Base-by-base conservation (phyloP, 1,284 basidiomycete species). In the Tilletia caries region DNA sequence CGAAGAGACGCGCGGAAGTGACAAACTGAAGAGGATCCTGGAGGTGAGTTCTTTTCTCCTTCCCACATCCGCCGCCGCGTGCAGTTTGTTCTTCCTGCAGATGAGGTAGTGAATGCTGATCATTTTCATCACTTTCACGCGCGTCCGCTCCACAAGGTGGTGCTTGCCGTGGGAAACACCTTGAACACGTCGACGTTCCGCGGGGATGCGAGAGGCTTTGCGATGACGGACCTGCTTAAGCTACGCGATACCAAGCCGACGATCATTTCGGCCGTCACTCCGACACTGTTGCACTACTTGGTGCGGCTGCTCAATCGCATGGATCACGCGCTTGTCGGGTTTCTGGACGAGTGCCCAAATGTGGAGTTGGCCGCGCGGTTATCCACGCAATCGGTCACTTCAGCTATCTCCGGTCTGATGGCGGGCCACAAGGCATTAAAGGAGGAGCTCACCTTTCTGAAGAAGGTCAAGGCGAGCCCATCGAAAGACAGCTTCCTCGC, bases 281-380 rank as follows among this genome's bases (percentile, higher is more conserved):
- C 92, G 0, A 95, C 92, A 0, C 85, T 96, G 29, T 85, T 96
- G 32, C 93, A 96, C 82, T 95, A 93, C 81, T 80, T 95, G 29
- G 91, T 91, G 6, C 86, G 88, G 65, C 86, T 91, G 4, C 85
- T 95, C n/a, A 83, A 92, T 70, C 87, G 89, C 54, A 87, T 86
- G 13, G 89, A 93, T 78, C 87, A 90, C 0, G 85, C 86, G 0
- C 81, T 92, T 3, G 85, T 91, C 0, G 87, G 87, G 15, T 95
- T 93, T 83, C 86, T 92, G 8, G 90, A 93, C 44, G 93, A 95
- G 29, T 85, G 92, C 76, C 89, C 91, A 2, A 89, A 89, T 78
- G 79, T 95, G 2, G 92, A 95, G 81, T 88, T 91, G 3, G 93
- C 92, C 5, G 77, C 76, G 1, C 41, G 79, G 2, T 64, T 80